Evolutionary conservation across 345 rosid genomes (phyloP).

Genomic region (Conringia planisiliqua): DNA sequence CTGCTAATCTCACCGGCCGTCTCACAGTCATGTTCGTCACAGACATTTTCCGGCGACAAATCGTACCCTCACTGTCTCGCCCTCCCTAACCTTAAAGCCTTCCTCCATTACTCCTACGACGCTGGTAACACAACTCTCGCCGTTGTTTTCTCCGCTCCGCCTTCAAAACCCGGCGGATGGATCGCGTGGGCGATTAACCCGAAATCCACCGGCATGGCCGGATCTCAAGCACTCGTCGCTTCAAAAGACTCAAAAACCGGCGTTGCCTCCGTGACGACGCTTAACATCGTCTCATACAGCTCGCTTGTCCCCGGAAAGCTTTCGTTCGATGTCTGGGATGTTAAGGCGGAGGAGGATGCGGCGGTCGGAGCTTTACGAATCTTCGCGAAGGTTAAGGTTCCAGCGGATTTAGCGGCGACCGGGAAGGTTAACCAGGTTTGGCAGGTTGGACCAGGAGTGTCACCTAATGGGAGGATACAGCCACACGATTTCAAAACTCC

Average conservation of each 20-base stretch:
- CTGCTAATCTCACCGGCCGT: slow-evolving; percentile 41
- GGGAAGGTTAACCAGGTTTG: slow-evolving; percentile 72
- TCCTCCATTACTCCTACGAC: slow-evolving; percentile 74
- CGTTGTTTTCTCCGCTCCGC: slow-evolving; percentile 59
- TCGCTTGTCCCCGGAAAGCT: slow-evolving; percentile 37
- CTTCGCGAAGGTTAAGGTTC: slow-evolving; percentile 68
- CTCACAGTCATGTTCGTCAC: slow-evolving; percentile 60
- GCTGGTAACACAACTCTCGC: slow-evolving; percentile 58
- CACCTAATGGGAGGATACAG: slow-evolving; percentile 10
- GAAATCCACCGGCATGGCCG: slow-evolving; percentile 60
- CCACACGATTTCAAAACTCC: slow-evolving; percentile 32
- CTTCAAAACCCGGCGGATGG: slow-evolving; percentile 57
- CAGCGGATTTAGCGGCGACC: slow-evolving; percentile 44
- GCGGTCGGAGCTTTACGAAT: slow-evolving; percentile 41
- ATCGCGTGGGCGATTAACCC: slow-evolving; percentile 82
- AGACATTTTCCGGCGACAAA: slow-evolving; percentile 41
- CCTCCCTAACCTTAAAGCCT: slow-evolving; percentile 58
- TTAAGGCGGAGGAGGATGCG: slow-evolving; percentile 43
- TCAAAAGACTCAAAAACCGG: slow-evolving; percentile 36
- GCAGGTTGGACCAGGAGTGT: slow-evolving; percentile 67
- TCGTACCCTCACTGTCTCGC: slow-evolving; percentile 55
- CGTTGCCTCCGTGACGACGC: slow-evolving; percentile 43
- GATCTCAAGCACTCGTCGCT: slow-evolving; percentile 65
- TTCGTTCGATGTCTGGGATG: slow-evolving; percentile 67
- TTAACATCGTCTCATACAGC: slow-evolving; percentile 39